Conservation (phyloP, 2,329 filamentous ascomycete genomes). For the Boeremia exigua region DNA sequence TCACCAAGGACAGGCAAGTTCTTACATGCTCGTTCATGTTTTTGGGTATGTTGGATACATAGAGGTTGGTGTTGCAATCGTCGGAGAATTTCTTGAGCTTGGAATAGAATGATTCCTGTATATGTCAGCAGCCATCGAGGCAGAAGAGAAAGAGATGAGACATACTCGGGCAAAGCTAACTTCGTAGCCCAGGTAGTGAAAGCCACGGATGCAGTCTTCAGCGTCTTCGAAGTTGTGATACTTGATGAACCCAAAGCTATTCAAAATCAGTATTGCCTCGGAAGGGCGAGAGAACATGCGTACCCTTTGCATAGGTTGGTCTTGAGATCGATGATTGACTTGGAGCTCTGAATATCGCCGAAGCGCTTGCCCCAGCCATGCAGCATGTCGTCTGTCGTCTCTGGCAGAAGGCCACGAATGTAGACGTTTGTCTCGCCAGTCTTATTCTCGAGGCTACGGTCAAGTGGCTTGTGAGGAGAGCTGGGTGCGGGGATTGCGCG, state of each 20-base stretch:
- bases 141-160: constrained; percentile 15
- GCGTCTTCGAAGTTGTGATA: constrained; percentile 87
- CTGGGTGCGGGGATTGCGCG: constrained; percentile 87
- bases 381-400: constrained; percentile 91
- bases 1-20: neutral
- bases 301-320: constrained; percentile 97
- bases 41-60: constrained; percentile 96
- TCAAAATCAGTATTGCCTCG: constrained; percentile 11
- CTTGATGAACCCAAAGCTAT: constrained; percentile 95
- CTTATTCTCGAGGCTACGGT: constrained; percentile 92
- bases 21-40: constrained; percentile 87
- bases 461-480: constrained; percentile 85
- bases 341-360: constrained; percentile 92
- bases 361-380: constrained; percentile 84
- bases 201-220: constrained; percentile 94
- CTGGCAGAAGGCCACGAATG: constrained; percentile 92
- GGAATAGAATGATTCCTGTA: constrained; percentile 90
- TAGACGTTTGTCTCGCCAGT: constrained; percentile 98
- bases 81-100: constrained; percentile 96
- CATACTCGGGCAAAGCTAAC: constrained; percentile 92
- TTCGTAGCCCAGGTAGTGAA: constrained; percentile 93
- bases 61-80: constrained; percentile 88
- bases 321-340: constrained; percentile 95
- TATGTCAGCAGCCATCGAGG: constrained; percentile 17
- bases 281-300: constrained; percentile 5